Percentiles rank a stretch among this genome's conserved stretches.
phyloP scores from a whole-genome alignment of 2,329 filamentous ascomycete genomes.

The Leptosphaerulina australis region DNA sequence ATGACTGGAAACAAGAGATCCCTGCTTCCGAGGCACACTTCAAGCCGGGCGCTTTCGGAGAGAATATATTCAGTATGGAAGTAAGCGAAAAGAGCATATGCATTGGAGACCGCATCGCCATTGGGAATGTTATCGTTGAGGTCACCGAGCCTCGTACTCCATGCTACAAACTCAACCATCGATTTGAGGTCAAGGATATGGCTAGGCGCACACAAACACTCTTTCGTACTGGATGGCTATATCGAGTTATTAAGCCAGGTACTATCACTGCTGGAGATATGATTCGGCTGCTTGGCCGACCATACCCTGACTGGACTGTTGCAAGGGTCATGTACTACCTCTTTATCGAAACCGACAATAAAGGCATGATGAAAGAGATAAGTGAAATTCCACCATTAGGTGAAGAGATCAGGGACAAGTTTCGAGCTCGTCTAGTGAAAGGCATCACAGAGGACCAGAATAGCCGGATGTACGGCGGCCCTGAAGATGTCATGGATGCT shows the following conservation, averaged over 20 bases:
- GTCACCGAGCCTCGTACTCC: constrained; percentile 67
- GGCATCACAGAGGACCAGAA: constrained; percentile 43
- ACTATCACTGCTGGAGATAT: constrained; percentile 62
- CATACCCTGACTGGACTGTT: constrained; percentile 66
- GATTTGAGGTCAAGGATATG: constrained; percentile 68
- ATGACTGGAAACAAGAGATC: constrained; percentile 60
- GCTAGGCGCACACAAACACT: constrained; percentile 62
- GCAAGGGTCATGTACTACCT: constrained; percentile 68
- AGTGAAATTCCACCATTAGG: constrained; percentile 54
- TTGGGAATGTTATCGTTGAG: constrained; percentile 60
- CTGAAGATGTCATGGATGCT: constrained; percentile 36
- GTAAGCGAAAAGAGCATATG: constrained; percentile 70
- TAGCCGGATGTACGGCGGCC: constrained; percentile 35
- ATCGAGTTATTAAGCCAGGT: constrained; percentile 64
- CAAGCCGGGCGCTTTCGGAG: constrained; percentile 65
- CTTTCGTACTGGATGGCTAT: constrained; percentile 70
- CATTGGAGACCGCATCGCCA: constrained; percentile 65
- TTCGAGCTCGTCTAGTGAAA: constrained; percentile 60
- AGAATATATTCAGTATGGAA: constrained; percentile 64
- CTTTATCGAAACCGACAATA: constrained; percentile 60
- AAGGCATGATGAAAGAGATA: constrained; percentile 53
- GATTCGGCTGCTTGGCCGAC: constrained; percentile 62
- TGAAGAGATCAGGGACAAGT: constrained; percentile 59
- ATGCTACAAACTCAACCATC: constrained; percentile 72
- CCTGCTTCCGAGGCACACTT: constrained; percentile 61